Evolutionary conservation across 176 grass and related monocot species (phyloP).

Genomic region (Thinopyrum elongatum): DNA sequence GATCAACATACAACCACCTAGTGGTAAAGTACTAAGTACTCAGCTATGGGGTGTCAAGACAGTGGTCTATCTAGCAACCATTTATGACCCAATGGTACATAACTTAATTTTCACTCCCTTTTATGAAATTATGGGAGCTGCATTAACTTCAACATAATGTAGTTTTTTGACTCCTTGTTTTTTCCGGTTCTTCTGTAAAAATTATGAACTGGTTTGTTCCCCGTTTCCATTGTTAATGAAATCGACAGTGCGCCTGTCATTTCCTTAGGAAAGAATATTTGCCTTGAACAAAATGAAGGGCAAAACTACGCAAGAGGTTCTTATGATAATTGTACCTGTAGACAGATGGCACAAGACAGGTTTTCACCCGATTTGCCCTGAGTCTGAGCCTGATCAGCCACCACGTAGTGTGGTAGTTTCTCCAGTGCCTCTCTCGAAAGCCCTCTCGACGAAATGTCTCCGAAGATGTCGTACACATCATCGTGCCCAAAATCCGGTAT

Average conservation of each 20-base stretch:
- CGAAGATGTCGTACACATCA: constrained; percentile 77
- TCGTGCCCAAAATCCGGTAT: constrained; percentile 56
- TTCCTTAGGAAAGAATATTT: neutral
- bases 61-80: neutral
- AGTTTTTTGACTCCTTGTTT: neutral
- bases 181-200: neutral
- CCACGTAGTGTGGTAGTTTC: constrained; percentile 56
- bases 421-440: constrained; percentile 62
- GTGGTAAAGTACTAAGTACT: neutral
- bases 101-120: neutral
- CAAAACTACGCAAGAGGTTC: neutral
- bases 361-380: constrained; percentile 44
- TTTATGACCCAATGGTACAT: neutral
- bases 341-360: constrained; percentile 66
- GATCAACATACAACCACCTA: neutral
- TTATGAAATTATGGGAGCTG: neutral
- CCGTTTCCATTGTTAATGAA: neutral
- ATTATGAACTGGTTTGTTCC: neutral
- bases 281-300: neutral
- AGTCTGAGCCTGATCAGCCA: constrained; percentile 47
- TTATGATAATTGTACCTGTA: constrained; percentile 53
- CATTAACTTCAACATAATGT: neutral
- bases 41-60: neutral
- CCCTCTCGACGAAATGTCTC: constrained; percentile 59
- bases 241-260: too few species aligned